Conservation (phyloP, 495 filamentous ascomycete species). For the Penicillium longicatenatum region DNA sequence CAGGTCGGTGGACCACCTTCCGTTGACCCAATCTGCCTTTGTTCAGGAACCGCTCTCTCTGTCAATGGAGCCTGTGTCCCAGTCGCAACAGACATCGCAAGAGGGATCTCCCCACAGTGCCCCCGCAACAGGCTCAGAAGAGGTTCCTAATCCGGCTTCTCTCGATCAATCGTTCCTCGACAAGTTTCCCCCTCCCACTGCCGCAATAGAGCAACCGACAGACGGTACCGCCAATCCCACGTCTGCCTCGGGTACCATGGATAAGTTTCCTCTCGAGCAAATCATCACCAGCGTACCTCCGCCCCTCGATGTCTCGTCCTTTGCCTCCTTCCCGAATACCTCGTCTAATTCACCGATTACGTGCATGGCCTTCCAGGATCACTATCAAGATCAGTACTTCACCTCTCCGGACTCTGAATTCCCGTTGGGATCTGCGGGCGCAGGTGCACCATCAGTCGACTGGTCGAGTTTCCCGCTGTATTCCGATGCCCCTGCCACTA, state of each 20-base stretch:
- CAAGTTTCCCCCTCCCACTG: slow-evolving; percentile 47
- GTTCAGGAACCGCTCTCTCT: slow-evolving; percentile 35
- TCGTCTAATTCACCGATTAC: slow-evolving; percentile 40
- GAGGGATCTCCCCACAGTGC: slow-evolving; percentile 69
- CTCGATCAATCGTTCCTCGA: slow-evolving; percentile 63
- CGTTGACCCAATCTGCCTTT: slow-evolving; percentile 49
- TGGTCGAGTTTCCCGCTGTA: slow-evolving; percentile 74
- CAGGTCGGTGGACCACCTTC: slow-evolving; percentile 70
- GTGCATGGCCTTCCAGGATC: slow-evolving; percentile 48
- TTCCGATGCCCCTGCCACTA: slow-evolving; percentile 58
- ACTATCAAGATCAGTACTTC: slow-evolving; percentile 44
- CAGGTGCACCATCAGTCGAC: slow-evolving; percentile 66
- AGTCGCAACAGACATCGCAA: slow-evolving; percentile 53
- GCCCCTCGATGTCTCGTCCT: slow-evolving; percentile 42
- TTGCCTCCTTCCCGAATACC: slow-evolving; percentile 37
- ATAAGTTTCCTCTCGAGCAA: slow-evolving; percentile 39
- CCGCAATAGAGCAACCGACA: slow-evolving; percentile 40
- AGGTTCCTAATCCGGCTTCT: slow-evolving; percentile 57
- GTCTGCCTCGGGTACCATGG: slow-evolving; percentile 32
- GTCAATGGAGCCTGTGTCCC: slow-evolving; percentile 22
- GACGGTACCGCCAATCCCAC: slow-evolving; percentile 24
- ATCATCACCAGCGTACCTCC: slow-evolving; percentile 41
- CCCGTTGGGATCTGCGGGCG: slow-evolving; percentile 65
- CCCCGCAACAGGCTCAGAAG: slow-evolving; percentile 54
- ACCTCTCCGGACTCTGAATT: slow-evolving; percentile 62